Evolutionary conservation across 441 rosid species (phyloP).

Genomic region (Melastoma candidum): DNA sequence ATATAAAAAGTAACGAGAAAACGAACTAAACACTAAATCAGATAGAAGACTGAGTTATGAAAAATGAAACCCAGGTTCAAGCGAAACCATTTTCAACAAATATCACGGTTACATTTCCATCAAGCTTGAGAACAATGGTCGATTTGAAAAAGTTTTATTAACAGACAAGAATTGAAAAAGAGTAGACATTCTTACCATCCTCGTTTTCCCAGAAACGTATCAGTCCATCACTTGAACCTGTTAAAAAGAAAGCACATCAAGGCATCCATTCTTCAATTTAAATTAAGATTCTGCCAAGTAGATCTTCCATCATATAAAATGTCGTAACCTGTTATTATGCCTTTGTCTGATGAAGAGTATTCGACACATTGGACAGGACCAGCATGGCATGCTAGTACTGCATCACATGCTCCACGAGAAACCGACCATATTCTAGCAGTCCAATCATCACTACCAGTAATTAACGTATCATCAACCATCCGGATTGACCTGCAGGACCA

Average conservation of each 20-base stretch:
- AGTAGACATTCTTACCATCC: slow-evolving; percentile 44
- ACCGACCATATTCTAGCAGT: slow-evolving; percentile 98
- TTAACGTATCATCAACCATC: slow-evolving; percentile 90
- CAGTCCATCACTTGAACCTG: slow-evolving; percentile 97
- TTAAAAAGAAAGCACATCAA: slow-evolving; percentile 12
- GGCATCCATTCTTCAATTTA: not conserved
- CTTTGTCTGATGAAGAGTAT: slow-evolving; percentile 68
- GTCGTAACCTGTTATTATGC: slow-evolving; percentile 87
- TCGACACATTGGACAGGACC: slow-evolving; percentile 85
- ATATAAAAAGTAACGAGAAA: too few species aligned
- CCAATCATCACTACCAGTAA: slow-evolving; percentile 99
- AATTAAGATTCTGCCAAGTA: not conserved
- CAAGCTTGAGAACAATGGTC: not conserved
- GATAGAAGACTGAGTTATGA: too few species aligned
- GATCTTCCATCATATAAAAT: too few species aligned
- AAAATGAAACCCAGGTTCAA: too few species aligned
- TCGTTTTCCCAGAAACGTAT: slow-evolving; percentile 97
- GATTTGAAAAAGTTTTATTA: not conserved
- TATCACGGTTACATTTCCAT: too few species aligned
- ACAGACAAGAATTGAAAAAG: not conserved
- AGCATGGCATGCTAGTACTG: slow-evolving; percentile 95
- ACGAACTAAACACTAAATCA: too few species aligned
- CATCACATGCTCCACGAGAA: slow-evolving; percentile 81
- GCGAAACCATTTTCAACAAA: too few species aligned
- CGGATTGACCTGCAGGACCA: slow-evolving; percentile 65